Percentiles rank a stretch among this genome's conserved stretches.
Conservation (phyloP, 2,329 filamentous ascomycete species). For the Triangularia setosa region DNA sequence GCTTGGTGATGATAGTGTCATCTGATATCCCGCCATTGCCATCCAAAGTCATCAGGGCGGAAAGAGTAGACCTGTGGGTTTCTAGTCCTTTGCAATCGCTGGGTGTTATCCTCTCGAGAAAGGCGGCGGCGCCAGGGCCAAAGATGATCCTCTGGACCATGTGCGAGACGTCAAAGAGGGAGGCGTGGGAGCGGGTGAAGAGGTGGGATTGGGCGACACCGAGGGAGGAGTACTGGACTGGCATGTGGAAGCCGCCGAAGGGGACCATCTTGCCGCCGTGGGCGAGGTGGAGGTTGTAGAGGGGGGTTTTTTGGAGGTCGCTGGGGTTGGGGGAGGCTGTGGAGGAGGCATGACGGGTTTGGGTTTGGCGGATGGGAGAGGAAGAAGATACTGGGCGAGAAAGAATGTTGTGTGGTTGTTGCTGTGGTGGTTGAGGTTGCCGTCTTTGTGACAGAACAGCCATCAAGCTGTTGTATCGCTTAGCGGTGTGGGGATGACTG, state of each 20-base stretch:
- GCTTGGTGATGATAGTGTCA: conserved; percentile 83
- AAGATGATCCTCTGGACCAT: conserved; percentile 90
- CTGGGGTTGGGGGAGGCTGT: conserved; percentile 19
- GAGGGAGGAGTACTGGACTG: conserved; percentile 76
- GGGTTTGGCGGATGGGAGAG: background rate
- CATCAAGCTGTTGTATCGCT: background rate
- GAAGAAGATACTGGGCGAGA: background rate
- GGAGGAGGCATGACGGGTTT: conserved; percentile 25
- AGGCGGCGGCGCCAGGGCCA: conserved; percentile 73
- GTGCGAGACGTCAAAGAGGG: conserved; percentile 92
- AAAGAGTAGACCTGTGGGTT: conserved; percentile 71
- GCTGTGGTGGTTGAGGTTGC: background rate
- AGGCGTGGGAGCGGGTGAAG: conserved; percentile 84
- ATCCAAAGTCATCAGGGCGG: conserved; percentile 72
- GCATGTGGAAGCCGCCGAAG: conserved; percentile 93
- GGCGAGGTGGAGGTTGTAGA: conserved; percentile 46
- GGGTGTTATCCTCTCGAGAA: conserved; percentile 82
- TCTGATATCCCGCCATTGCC: conserved; percentile 87
- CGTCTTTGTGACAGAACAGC: background rate
- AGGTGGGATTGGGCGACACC: conserved; percentile 80
- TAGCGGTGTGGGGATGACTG: conserved; percentile 15
- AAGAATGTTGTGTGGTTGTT: background rate
- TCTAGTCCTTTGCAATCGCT: conserved; percentile 63
- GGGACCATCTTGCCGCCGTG: conserved; percentile 90
- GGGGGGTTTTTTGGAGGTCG: conserved; percentile 32